phyloP scores from a whole-genome alignment of 1,284 basidiomycete species.

The Microbotryum scabiosae region DNA sequence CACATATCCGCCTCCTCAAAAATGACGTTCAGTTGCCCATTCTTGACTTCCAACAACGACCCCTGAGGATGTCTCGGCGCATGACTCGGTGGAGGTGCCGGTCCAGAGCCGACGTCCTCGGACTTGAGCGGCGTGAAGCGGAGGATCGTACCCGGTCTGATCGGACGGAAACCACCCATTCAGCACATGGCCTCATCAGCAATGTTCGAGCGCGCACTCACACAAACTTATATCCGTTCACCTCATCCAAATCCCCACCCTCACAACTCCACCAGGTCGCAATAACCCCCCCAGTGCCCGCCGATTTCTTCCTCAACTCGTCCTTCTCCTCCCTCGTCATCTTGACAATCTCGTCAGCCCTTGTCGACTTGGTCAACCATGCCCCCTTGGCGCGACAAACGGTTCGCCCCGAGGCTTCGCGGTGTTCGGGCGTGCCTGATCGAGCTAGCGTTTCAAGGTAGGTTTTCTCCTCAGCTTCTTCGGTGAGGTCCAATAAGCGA shows the following conservation, averaged over 20 bases:
- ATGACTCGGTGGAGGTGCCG: background rate
- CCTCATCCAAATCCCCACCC: background rate
- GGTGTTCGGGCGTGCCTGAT: slow-evolving; percentile 11
- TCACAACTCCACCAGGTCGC: background rate
- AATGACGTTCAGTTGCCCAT: slow-evolving; percentile 13
- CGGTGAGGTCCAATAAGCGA: slow-evolving; percentile 21
- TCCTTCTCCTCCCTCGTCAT: slow-evolving; percentile 10
- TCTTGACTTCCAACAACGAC: slow-evolving; percentile 15
- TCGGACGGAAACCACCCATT: too few species aligned
- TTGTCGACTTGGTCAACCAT: slow-evolving; percentile 17
- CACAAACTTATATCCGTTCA: slow-evolving; percentile 12
- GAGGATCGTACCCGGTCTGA: slow-evolving; percentile 14
- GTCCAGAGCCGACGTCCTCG: background rate
- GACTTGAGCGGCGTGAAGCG: slow-evolving; percentile 10
- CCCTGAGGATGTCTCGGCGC: slow-evolving; percentile 10
- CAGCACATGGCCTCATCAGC: too few species aligned
- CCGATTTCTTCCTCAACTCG: background rate
- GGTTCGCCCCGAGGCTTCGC: slow-evolving; percentile 15
- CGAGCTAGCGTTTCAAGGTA: slow-evolving; percentile 16
- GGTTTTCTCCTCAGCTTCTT: slow-evolving; percentile 13
- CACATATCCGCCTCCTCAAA: slow-evolving; percentile 25
- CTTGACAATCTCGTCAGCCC: slow-evolving; percentile 4
- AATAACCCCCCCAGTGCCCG: background rate
- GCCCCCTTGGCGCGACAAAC: slow-evolving; percentile 11
- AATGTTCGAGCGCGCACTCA: background rate